Base-by-base conservation (phyloP, 768 basidiomycete species). In the Leucocoprinus birnbaumii region DNA sequence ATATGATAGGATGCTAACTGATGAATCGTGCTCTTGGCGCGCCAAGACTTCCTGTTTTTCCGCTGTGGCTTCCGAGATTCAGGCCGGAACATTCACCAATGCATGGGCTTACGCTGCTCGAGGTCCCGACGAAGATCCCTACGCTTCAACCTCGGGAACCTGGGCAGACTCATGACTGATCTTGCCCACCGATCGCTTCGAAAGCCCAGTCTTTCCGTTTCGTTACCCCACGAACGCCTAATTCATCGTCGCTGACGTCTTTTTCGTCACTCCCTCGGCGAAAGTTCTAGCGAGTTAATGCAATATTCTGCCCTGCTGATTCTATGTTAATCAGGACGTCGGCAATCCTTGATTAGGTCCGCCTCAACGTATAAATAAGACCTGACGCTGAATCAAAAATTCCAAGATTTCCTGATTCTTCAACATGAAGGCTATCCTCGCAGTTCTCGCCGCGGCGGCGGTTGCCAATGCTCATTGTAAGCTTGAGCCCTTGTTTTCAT, bases 391-490 rank as follows among this genome's bases (percentile, higher is more conserved):
- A 13, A 21, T 2, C 6, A 14, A 5, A 24, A 34, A 26, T 9
- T 27, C 26, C 40, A 55, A 21, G 9, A 21, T 48, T 46, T 26
- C 40, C 34, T 25, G 34, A 18, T 34, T 53, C 14, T 6, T 56
- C 68, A 50, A 44, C 67, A 77, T 76, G 74, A 75, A 74, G 65
- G 49, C 69, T 16, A 59, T 65, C 18, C 59, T 73, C 51, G 62
- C 69, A 40, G 51, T 71, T 42, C 66, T 77, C 53, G 66, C 68
- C 49, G 66, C 67, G 42, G 71, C 68, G 43, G 71, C 73, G 31
- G 54, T 73, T 19, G 73, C 71, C 51, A 68, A 74, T 63, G 74
- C 73, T 11, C 75, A 77, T 60, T 76, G 54, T 55, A 18, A 55
- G 54, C 7, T 25, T 24, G 6, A 9, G 22, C 13, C 27, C 9